These are phyloP conservation scores for Luffa acutangula DNA, from an alignment of 306 rosid genomes.

Conservation along the genomic window DNA sequence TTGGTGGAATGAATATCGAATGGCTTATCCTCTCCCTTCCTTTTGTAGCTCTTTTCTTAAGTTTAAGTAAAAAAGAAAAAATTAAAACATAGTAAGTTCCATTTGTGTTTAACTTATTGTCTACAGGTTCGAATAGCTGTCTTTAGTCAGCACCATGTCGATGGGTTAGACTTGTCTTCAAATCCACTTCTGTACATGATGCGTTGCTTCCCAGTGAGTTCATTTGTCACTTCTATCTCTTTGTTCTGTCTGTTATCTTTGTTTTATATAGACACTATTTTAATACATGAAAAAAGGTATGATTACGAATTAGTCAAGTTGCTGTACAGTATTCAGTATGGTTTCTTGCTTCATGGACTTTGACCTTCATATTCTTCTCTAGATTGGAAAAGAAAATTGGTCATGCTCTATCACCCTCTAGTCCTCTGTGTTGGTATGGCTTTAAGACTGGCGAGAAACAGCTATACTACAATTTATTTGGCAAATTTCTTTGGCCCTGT, in stretches of 20 bases:
- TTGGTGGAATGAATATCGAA: not conserved
- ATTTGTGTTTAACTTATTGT: not conserved
- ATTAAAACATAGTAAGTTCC: not conserved
- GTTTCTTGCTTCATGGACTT: not conserved
- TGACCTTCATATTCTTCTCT: not conserved
- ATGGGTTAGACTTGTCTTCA: constrained; percentile 89
- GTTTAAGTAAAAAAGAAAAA: not conserved
- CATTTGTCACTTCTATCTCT: constrained; percentile 9
- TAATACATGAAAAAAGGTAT: not conserved
- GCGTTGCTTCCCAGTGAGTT: constrained; percentile 97
- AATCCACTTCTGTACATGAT: constrained; percentile 96
- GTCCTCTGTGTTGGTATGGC: not conserved
- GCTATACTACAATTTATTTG: not conserved
- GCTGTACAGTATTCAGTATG: not conserved
- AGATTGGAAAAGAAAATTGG: not conserved
- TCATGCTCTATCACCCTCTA: not conserved
- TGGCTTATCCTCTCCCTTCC: not conserved
- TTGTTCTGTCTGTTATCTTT: not conserved
- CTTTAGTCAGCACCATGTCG: constrained; percentile 98
- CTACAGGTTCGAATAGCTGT: constrained; percentile 96
- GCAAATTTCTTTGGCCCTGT: not conserved
- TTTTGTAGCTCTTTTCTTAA: not conserved
- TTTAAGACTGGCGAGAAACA: not conserved
- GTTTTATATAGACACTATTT: not conserved
- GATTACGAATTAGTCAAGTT: not conserved